These are phyloP conservation scores for Phytophthora europaea DNA, from an alignment of 352 stramenopile species.

Conservation along the genomic window DNA sequence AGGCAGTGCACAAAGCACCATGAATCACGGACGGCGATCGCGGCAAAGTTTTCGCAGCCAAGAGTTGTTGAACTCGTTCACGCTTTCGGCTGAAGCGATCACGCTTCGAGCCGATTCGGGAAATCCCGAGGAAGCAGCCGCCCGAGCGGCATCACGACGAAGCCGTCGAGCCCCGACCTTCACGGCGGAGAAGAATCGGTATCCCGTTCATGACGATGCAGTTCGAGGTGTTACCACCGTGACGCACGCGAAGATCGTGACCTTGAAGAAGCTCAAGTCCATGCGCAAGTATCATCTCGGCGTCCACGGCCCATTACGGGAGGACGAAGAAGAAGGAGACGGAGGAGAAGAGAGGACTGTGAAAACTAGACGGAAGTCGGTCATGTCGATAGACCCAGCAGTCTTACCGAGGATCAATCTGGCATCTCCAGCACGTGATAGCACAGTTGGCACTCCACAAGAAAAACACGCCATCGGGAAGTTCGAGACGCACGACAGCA, in stretches of 20 bases:
- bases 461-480: constrained; percentile 50
- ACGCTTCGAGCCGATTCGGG: constrained; percentile 30
- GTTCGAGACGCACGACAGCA: constrained; percentile 67
- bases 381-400: constrained; percentile 14
- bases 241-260: constrained; percentile 38
- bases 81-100: constrained; percentile 46
- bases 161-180: constrained; percentile 7
- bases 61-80: constrained; percentile 42
- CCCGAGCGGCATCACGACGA: constrained; percentile 13
- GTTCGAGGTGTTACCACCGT: constrained; percentile 24
- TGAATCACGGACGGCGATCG: constrained; percentile 25
- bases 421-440: not conserved
- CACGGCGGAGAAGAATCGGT: not conserved
- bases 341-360: constrained; percentile 10
- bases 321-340: constrained; percentile 15
- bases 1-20: not conserved
- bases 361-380: constrained; percentile 20
- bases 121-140: constrained; percentile 26
- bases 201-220: not conserved
- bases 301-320: constrained; percentile 14
- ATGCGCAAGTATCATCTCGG: constrained; percentile 29
- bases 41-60: constrained; percentile 41
- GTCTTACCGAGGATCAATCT: constrained; percentile 8
- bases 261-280: constrained; percentile 40
- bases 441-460: not conserved